Base-by-base conservation (phyloP, 805 yeast species). In the Candida xyloterini region DNA sequence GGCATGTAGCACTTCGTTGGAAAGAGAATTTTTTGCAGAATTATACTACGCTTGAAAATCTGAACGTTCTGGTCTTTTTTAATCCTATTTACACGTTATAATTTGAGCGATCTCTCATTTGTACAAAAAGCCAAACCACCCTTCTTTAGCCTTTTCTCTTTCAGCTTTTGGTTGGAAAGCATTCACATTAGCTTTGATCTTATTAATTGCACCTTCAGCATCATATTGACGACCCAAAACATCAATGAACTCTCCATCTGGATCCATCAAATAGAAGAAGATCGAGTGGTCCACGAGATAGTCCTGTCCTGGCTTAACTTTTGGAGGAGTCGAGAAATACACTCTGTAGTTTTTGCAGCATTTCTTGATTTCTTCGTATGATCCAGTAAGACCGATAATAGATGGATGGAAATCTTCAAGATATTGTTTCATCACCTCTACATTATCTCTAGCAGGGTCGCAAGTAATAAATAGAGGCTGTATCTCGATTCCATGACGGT, bases 211-310 rank as follows among this genome's bases (percentile, higher is more conserved):
- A 46, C 81, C 81, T 15, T 70, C 73, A 18, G 89, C 90, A 42
- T 81, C 86, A 51, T 81, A 86, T 56, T 91, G 91, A 62, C 95
- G 81, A 39, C 99, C 99, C 51, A 91, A 70, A 6, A 93, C 98
- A 60, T 91, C 96, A 34, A 91, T 84, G 57, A 88, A 93, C 57
- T 87, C 79, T 33, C 98, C 99, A 60, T 93, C 96, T n/a, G 96
- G 90, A 60, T 93, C 98, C 97, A 93, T 91, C 54, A 93, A 69
- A 58, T 93, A 93, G 66, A 91, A 91, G 77, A 93, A 93, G 43
- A 93, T 89, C 3, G 98, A 91, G 65, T 93, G 99, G 60, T 93
- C 99, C 23, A 93, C 99, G 46, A 93, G 71, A 59, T 93, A 93
- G 54, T 93, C 96, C 64, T 93, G 95, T 14, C 97, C 98, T 0